Evolutionary conservation across 225 moss, liverwort and hornwort species (phyloP), one percentile per base, ranked within the genome.

Genomic region (Antitrichia curtipendula): DNA sequence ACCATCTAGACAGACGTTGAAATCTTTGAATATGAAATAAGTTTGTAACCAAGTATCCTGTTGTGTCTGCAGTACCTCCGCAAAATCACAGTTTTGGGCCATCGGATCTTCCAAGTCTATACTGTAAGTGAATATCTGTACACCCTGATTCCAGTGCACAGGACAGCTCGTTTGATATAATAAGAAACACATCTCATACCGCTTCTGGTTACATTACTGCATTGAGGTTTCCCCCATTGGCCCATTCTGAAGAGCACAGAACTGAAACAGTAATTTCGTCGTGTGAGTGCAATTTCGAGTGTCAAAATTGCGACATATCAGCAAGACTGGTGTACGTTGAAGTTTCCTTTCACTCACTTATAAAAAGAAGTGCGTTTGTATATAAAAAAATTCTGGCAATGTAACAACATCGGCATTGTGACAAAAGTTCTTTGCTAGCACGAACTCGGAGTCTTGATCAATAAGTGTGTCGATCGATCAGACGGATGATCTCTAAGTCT

Each of bases 91-190:
- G 81, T 97, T 75, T 87, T 96, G 69, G 95, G 98, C 16, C 97
- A 95, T 91, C 93, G 94, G 41, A 75, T 97, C 82, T 98, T 97
- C 50, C 95, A 95, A 93, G 95, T 97, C 27, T 98, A 95, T 59
- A 97, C 93, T 40, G 98, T 97, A 88, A 91, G 96, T 92, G 43
- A 22, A 49, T 43, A 32, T 81, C 69, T 54, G 29, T 58, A 28
- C 32, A 8, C 18, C 62, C 25, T 50, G 59, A 20, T 72, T 76
- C n/a, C 24, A 34, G 40, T 59, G 25, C 50, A 31, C 8, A 81
- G 14, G 60, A 53, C 18, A 68, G 29, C n/a, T 65, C 34, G 19
- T 54, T 78, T 59, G 60, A 25, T 69, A 45, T 32, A 19, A 14
- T 63, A 38, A 18, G 8, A 31, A 63, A 14, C 18, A 16, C 22